Evolutionary conservation across 1,284 basidiomycete species (phyloP).

Genomic region (Ceraceosorus guamensis): DNA sequence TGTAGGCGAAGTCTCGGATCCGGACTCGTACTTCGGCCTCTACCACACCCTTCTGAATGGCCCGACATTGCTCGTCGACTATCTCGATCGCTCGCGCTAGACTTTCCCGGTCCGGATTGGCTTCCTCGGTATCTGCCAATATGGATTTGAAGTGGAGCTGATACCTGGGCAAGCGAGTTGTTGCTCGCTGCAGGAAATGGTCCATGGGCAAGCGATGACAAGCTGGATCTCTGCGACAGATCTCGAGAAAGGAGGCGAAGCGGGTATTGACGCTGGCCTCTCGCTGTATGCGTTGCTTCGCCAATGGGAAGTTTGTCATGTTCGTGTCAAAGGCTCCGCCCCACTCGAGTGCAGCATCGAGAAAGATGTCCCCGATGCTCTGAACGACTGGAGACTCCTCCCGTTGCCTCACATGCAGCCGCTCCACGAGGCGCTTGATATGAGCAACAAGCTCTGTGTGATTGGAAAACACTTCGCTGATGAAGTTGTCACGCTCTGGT

Average conservation of each 20-base stretch:
- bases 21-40: slow-evolving; percentile 39
- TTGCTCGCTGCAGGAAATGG: slow-evolving; percentile 75
- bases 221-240: slow-evolving; percentile 62
- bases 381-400: slow-evolving; percentile 78
- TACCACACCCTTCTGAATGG: slow-evolving; percentile 38
- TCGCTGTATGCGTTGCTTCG: slow-evolving; percentile 76
- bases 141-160: slow-evolving; percentile 80
- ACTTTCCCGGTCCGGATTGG: slow-evolving; percentile 29
- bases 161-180: slow-evolving; percentile 82
- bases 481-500: slow-evolving; percentile 63
- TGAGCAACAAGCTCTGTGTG: slow-evolving; percentile 73
- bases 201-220: slow-evolving; percentile 74
- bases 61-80: slow-evolving; percentile 43
- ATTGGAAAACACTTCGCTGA: slow-evolving; percentile 80
- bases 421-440: slow-evolving; percentile 72
- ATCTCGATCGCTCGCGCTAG: slow-evolving; percentile 36
- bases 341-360: slow-evolving; percentile 82
- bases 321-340: slow-evolving; percentile 76
- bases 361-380: slow-evolving; percentile 80
- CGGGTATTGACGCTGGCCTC: slow-evolving; percentile 74
- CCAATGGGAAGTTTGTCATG: slow-evolving; percentile 73
- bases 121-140: slow-evolving; percentile 50
- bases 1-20: slow-evolving; percentile 36
- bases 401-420: slow-evolving; percentile 75
- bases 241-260: slow-evolving; percentile 80